Percentiles rank a stretch among this genome's conserved stretches.
phyloP scores from a whole-genome alignment of 2,329 filamentous ascomycete genomes.

The Daldinia eschscholtzii region DNA sequence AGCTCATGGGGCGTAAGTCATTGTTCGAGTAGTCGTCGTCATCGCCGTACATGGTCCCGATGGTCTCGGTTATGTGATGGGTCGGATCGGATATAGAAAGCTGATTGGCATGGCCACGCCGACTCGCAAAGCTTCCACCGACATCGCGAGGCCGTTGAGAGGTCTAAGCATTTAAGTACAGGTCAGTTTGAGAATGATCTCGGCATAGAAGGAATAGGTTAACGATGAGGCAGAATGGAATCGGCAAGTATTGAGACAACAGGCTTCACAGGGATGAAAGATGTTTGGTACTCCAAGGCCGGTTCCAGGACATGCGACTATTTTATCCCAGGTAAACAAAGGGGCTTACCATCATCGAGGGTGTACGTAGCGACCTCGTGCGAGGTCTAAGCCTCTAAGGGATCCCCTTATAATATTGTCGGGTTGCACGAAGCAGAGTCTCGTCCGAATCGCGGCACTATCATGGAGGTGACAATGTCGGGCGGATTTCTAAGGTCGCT shows the following conservation, averaged over 20 bases:
- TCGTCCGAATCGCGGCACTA: conserved; percentile 46
- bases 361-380: conserved; percentile 47
- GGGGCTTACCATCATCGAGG: conserved; percentile 52
- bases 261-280: conserved; percentile 6
- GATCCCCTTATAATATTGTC: conserved; percentile 46
- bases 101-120: conserved; percentile 69
- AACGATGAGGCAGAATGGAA: conserved; percentile 10
- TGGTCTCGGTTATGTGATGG: conserved; percentile 95
- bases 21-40: conserved; percentile 69
- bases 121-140: conserved; percentile 68
- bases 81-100: conserved; percentile 85
- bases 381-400: conserved; percentile 47
- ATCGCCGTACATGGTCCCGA: conserved; percentile 90
- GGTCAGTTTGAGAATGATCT: conserved; percentile 39
- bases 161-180: conserved; percentile 58
- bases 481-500: conserved; percentile 19
- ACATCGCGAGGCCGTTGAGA: conserved; percentile 70
- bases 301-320: conserved; percentile 30
- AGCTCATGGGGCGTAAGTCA: conserved; percentile 77
- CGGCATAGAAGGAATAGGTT: conserved; percentile 9
- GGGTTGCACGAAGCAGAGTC: conserved; percentile 48
- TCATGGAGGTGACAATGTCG: conserved; percentile 46
- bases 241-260: conserved; percentile 15
- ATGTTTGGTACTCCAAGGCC: conserved; percentile 16
- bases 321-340: conserved; percentile 21